Evolutionary conservation across 192 early-diverging fungal genomes (phyloP).

Genomic region (Backusella circina): DNA sequence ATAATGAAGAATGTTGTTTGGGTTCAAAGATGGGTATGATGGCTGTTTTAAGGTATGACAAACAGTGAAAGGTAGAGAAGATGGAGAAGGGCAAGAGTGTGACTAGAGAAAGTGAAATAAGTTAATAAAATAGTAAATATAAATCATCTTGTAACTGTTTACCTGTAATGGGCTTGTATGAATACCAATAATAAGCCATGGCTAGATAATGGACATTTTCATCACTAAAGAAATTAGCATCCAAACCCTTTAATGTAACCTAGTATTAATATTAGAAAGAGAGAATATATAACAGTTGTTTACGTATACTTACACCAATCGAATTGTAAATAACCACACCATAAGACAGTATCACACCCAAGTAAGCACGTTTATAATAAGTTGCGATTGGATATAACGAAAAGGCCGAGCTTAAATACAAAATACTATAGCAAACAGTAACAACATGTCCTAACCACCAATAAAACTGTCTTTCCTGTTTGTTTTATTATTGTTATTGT

Average conservation of each 20-base stretch:
- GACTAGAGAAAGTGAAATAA: constrained; percentile 37
- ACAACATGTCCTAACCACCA: constrained; percentile 50
- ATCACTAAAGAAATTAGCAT: constrained; percentile 48
- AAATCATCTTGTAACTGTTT: background rate
- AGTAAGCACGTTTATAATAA: constrained; percentile 58
- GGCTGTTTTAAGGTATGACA: constrained; percentile 60
- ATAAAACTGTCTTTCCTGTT: constrained; percentile 47
- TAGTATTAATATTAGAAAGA: no score
- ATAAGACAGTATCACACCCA: constrained; percentile 66
- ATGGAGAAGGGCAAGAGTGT: constrained; percentile 65
- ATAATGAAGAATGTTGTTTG: background rate
- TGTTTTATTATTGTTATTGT: background rate
- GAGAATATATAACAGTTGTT: no score
- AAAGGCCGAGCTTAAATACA: constrained; percentile 40
- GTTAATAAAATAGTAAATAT: background rate
- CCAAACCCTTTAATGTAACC: background rate
- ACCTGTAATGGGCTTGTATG: constrained; percentile 65
- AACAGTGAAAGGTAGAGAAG: constrained; percentile 72
- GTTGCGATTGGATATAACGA: constrained; percentile 34
- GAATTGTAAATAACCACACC: constrained; percentile 75
- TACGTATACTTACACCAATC: constrained; percentile 52
- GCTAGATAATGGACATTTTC: constrained; percentile 76
- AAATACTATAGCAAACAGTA: constrained; percentile 28
- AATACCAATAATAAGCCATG: constrained; percentile 66
- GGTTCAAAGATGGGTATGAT: constrained; percentile 61